phyloP scores from a whole-genome alignment of 352 stramenopile species.

The Bremia lactucae region DNA sequence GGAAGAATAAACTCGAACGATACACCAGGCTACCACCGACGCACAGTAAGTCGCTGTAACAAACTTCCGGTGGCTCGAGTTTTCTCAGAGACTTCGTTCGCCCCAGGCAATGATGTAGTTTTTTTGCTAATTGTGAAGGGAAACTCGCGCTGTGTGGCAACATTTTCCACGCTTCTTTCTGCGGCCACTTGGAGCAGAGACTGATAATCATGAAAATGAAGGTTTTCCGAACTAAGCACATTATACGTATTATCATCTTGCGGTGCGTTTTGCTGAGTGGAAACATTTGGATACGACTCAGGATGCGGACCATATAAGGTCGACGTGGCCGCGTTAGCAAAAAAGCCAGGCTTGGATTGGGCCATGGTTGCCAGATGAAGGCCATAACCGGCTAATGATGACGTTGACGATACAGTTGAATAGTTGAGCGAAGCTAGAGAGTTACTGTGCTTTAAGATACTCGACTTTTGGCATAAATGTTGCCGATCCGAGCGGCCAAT shows the following conservation, averaged over 20 bases:
- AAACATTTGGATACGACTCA: constrained; percentile 21
- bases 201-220: constrained; percentile 28
- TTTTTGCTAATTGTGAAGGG: constrained; percentile 19
- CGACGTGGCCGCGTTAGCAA: constrained; percentile 13
- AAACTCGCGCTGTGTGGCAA: constrained; percentile 9
- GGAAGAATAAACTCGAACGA: constrained; percentile 4
- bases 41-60: constrained; percentile 20
- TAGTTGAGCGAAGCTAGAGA: constrained; percentile 31
- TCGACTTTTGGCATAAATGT: constrained; percentile 8
- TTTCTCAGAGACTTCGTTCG: constrained; percentile 22
- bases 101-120: constrained; percentile 10
- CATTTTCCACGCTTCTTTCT: constrained; percentile 10
- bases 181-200: constrained; percentile 22
- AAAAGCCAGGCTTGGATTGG: constrained; percentile 24
- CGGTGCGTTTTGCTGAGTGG: constrained; percentile 7
- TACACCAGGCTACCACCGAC: constrained; percentile 21
- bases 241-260: constrained; percentile 19
- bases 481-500: constrained; percentile 10
- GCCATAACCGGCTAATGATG: constrained; percentile 31
- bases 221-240: constrained; percentile 24
- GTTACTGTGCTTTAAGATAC: constrained; percentile 24
- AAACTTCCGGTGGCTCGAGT: constrained; percentile 18
- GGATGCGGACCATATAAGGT: constrained; percentile 26
- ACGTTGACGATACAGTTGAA: constrained; percentile 35
- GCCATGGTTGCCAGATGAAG: constrained; percentile 28